Base-by-base conservation (phyloP, 2,329 filamentous ascomycete species). In the Thelonectria rubi region DNA sequence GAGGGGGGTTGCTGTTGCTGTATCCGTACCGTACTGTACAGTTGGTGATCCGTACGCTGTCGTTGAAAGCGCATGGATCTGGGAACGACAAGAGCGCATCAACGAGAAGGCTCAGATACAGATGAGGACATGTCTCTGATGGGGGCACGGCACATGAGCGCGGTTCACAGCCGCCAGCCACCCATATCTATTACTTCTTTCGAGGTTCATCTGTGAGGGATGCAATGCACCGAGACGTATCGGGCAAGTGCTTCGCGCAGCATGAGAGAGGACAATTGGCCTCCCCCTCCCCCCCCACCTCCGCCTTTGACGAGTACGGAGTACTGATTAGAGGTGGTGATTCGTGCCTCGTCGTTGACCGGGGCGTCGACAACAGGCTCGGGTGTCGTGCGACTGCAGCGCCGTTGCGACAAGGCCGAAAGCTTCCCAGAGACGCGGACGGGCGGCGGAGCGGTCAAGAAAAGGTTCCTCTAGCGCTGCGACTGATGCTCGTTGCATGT, bases 321-420 rank as follows among this genome's bases (percentile, higher is more conserved):
- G 26, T n/a, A 14, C 30, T 30, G 34, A 39, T 34, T 24, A 46
- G 17, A 53, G 60, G 62, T 57, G 64, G 58, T 69, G 57, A 67
- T 69, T 66, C 62, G 62, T 70, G 50, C 65, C 52, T 67, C 52
- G 50, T 62, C 66, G 37, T 40, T 51, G 64, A 65, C 68, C 63
- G 60, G 65, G 66, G 60, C 60, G 49, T 43, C 37, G 48, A 52
- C 58, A 56, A 60, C 48, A 40, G n/a, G 6, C n/a, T 53, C 34
- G 50, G 49, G 62, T 64, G 66, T 63, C 65, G 63, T 64, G 68
- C 65, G 66, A 70, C 68, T 59, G 57, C 66, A 68, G 58, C 61
- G 52, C 68, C 66, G 68, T 70, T 70, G 64, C 57, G 57, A 69
- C 65, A 68, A 59, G 67, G 52, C 57, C 42, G 21, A 46, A 32